Percentiles rank a stretch among this genome's conserved stretches.
phyloP scores from a whole-genome alignment of 1,139 yeast genomes.

The Diutina mesorugosa region DNA sequence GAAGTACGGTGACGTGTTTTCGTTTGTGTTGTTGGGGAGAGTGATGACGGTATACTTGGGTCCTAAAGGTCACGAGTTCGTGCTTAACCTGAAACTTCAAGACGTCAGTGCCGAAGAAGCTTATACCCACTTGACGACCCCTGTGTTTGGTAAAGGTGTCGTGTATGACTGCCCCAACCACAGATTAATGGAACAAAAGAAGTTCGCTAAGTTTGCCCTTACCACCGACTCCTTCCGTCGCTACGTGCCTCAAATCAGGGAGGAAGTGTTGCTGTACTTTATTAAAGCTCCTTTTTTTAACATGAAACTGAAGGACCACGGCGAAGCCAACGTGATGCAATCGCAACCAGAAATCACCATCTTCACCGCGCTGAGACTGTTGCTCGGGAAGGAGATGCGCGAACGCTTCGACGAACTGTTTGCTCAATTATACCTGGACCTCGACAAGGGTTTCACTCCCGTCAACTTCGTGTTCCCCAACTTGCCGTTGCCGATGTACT shows the following conservation, averaged over 20 bases:
- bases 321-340: constrained; percentile 59
- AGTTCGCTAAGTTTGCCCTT: constrained; percentile 83
- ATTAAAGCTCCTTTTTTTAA: constrained; percentile 25
- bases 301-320: constrained; percentile 24
- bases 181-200: constrained; percentile 95
- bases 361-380: constrained; percentile 86
- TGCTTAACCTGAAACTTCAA: constrained; percentile 76
- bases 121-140: constrained; percentile 88
- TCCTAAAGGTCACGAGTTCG: constrained; percentile 95
- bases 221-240: constrained; percentile 72
- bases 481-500: constrained; percentile 79
- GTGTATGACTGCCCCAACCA: constrained; percentile 92
- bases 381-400: constrained; percentile 88
- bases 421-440: constrained; percentile 77
- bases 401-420: constrained; percentile 69
- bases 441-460: constrained; percentile 95
- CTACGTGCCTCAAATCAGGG: constrained; percentile 81
- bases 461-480: constrained; percentile 90
- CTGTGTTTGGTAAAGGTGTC: constrained; percentile 95
- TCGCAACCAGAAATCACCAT: constrained; percentile 94
- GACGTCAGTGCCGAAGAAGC: constrained; percentile 97
- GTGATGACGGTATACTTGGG: constrained; percentile 94
- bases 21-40: constrained; percentile 79
- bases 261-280: constrained; percentile 64
- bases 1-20: constrained; percentile 85